Evolutionary conservation across 177 flowering plant genomes (phyloP).

Genomic region (Vitis hybrid): DNA sequence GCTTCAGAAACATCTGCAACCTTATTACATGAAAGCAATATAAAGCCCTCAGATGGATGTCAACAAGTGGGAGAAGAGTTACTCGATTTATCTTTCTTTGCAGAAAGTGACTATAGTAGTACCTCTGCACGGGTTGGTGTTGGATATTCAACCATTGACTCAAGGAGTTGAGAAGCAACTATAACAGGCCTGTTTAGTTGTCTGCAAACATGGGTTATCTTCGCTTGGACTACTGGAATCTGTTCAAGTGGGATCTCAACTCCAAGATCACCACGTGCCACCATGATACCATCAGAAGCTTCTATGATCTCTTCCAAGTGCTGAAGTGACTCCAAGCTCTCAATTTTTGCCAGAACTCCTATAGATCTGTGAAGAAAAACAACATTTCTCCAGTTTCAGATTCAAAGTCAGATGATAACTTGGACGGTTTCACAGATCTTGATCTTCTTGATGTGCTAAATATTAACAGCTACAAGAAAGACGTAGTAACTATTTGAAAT

Average conservation of each 20-base stretch:
- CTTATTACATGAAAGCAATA: constrained; percentile 28
- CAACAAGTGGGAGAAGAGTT: too few relatives aligned
- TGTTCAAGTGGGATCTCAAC: constrained; percentile 85
- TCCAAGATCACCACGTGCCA: constrained; percentile 91
- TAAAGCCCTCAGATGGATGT: neutral
- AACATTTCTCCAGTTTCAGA: neutral
- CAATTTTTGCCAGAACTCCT: constrained; percentile 82
- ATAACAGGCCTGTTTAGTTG: constrained; percentile 86
- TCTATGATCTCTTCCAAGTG: constrained; percentile 66
- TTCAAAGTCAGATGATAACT: too few relatives aligned
- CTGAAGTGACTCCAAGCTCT: constrained; percentile 68
- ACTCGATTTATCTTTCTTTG: neutral
- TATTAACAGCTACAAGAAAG: too few relatives aligned
- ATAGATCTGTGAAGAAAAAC: constrained; percentile 38
- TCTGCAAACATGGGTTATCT: constrained; percentile 58
- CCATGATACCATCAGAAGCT: constrained; percentile 92
- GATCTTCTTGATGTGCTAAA: too few relatives aligned
- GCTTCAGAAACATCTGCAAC: constrained; percentile 95
- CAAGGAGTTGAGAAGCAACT: constrained; percentile 88
- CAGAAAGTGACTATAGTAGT: constrained; percentile 6
- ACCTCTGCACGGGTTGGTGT: constrained; percentile 97
- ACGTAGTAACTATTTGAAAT: too few relatives aligned
- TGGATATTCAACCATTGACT: constrained; percentile 91
- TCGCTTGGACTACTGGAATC: constrained; percentile 72
- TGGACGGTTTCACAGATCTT: too few relatives aligned